Evolutionary conservation across 257 asterid genomes (phyloP).

Genomic region (Gentiana dahurica): DNA sequence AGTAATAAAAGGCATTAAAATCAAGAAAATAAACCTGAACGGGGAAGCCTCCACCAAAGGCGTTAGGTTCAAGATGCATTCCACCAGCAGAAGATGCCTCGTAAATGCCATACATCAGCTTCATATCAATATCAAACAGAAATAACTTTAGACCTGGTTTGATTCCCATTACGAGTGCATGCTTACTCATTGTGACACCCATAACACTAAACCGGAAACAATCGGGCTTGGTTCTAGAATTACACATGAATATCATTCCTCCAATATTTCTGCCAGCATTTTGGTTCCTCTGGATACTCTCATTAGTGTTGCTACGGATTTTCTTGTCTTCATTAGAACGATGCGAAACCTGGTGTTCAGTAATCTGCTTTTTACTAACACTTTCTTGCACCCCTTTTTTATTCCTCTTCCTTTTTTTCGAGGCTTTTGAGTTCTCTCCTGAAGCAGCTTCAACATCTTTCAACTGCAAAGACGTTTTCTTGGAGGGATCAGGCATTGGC

Average conservation of each 20-base stretch:
- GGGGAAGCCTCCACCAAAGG: slow-evolving; percentile 82
- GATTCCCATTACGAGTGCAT: slow-evolving; percentile 56
- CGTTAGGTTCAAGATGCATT: slow-evolving; percentile 77
- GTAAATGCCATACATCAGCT: slow-evolving; percentile 73
- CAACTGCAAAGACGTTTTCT: slow-evolving; percentile 22
- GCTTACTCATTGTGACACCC: slow-evolving; percentile 67
- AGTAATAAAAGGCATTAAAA: no score
- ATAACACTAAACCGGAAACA: slow-evolving; percentile 64
- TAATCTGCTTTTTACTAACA: slow-evolving; percentile 11
- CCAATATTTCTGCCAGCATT: slow-evolving; percentile 35
- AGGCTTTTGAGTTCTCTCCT: slow-evolving; percentile 12
- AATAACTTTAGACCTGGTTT: slow-evolving; percentile 73
- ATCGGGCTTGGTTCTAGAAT: slow-evolving; percentile 82
- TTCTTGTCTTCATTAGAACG: slow-evolving; percentile 20
- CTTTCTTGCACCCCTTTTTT: slow-evolving; percentile 20
- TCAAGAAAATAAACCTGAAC: slow-evolving; percentile 53
- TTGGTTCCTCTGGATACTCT: slow-evolving; percentile 16
- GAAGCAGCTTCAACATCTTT: slow-evolving; percentile 23
- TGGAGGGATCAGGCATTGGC: slow-evolving; percentile 20
- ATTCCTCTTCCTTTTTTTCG: slow-evolving; percentile 29
- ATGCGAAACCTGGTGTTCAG: slow-evolving; percentile 8
- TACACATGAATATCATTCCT: slow-evolving; percentile 92
- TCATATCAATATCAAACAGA: slow-evolving; percentile 85
- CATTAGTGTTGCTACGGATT: slow-evolving; percentile 15
- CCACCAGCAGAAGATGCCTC: slow-evolving; percentile 90